phyloP scores from a whole-genome alignment of 768 basidiomycete species.

The Kwoniella europaea region DNA sequence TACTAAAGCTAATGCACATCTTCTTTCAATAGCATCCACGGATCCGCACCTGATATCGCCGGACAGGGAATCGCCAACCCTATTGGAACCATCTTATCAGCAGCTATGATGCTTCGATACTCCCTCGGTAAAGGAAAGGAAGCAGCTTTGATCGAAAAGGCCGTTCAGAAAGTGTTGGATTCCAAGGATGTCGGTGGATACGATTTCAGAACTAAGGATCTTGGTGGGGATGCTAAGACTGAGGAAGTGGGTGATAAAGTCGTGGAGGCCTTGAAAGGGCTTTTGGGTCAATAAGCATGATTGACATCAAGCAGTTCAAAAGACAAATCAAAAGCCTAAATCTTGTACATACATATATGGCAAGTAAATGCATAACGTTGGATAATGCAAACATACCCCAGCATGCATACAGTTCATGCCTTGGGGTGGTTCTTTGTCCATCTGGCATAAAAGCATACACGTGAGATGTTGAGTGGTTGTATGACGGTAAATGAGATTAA shows the following conservation, averaged over 20 bases:
- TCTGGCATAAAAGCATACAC: background rate
- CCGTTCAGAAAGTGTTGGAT: constrained; percentile 90
- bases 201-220: constrained; percentile 81
- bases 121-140: constrained; percentile 86
- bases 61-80: constrained; percentile 92
- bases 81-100: constrained; percentile 91
- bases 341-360: background rate
- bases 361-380: background rate
- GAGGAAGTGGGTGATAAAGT: constrained; percentile 82
- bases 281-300: constrained; percentile 59
- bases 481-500: constrained; percentile 12
- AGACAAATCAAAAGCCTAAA: background rate
- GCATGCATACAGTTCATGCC: background rate
- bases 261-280: constrained; percentile 70
- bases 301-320: background rate
- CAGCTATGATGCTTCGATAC: constrained; percentile 90
- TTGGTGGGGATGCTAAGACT: constrained; percentile 79
- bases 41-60: constrained; percentile 94
- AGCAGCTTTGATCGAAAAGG: constrained; percentile 82
- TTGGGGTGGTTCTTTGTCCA: too few relatives aligned
- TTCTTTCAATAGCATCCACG: constrained; percentile 67
- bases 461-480: background rate
- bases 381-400: too few relatives aligned
- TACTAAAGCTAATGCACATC: too few relatives aligned
- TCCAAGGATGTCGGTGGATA: constrained; percentile 69